Percentiles rank a stretch among this genome's conserved stretches.
Conservation (phyloP, 2,329 filamentous ascomycete species). For the Xylaria sp. region DNA sequence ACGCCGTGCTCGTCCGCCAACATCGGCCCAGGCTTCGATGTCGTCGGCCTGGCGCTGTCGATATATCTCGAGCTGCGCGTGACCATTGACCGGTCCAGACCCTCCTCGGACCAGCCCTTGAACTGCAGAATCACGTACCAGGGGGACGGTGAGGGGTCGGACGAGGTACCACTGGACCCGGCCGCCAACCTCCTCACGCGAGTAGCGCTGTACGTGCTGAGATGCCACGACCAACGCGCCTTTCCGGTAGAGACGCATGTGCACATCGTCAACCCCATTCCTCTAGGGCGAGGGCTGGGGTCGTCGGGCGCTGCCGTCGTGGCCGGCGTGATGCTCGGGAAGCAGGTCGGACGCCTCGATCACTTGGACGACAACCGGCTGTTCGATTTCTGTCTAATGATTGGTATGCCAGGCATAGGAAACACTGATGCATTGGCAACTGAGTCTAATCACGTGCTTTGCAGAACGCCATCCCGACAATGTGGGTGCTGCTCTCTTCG, state of each 20-base stretch:
- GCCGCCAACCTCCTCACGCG: constrained; percentile 91
- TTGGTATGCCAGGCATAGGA: constrained; percentile 55
- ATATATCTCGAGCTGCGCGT: constrained; percentile 91
- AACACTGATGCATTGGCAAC: neutral
- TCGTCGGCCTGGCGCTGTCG: constrained; percentile 91
- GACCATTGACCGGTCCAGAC: constrained; percentile 66
- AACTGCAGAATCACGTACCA: constrained; percentile 94
- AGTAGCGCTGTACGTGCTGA: constrained; percentile 89
- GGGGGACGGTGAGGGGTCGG: constrained; percentile 70
- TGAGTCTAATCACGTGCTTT: constrained; percentile 25
- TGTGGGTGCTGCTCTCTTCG: constrained; percentile 91
- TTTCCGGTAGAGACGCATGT: constrained; percentile 89
- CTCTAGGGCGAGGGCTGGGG: constrained; percentile 88
- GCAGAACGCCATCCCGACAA: constrained; percentile 88
- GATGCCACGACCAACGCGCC: constrained; percentile 82
- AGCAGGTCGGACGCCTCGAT: constrained; percentile 80
- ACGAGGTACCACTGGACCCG: constrained; percentile 79
- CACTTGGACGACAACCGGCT: constrained; percentile 76
- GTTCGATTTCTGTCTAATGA: constrained; percentile 97
- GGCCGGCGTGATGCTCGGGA: constrained; percentile 89
- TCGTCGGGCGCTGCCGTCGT: constrained; percentile 95
- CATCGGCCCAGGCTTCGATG: constrained; percentile 96
- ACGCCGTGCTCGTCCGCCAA: constrained; percentile 96
- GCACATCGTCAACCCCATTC: constrained; percentile 94
- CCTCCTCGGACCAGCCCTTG: constrained; percentile 61